Evolutionary conservation across 2,329 filamentous ascomycete genomes (phyloP), one percentile per base, ranked within the genome.

Genomic region (Salinomyces thailandicus): DNA sequence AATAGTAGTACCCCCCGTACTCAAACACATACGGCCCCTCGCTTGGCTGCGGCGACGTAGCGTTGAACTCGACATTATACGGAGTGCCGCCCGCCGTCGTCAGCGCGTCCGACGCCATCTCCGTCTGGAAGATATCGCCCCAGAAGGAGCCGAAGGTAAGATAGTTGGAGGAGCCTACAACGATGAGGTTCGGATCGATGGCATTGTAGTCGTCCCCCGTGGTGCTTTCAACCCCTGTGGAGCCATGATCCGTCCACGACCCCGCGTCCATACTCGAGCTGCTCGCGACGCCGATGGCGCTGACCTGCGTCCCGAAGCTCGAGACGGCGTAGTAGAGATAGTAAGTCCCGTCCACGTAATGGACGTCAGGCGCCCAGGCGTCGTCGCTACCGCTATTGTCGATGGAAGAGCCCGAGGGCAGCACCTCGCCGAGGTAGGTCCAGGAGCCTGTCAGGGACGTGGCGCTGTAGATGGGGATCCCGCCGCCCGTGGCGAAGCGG

Each of bases 131-230:
- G 40, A 83, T 66, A 50, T 77, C 71, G 5, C 61, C 56, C 77
- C 77, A 85, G 66, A 81, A 84, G 9, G 74, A 79, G 16, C 79
- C 79, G 44, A 81, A 84, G 41, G 66, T 73, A 52, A 75, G 60
- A 36, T 68, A 63, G 37, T 68, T 69, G 12, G 63, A 62, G 34
- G 67, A 53, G 2, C 55, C 58, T 17, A 55, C 59, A 34, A 48
- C 49, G 44, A 72, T 61, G 13, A 67, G 49, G 26, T 62, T 59
- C n/a, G 55, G 50, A 35, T 68, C 81, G 48, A 85, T 69, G 31
- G 64, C 64, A 42, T 69, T 68, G 54, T 64, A 68, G 18, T 50
- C 40, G 31, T 61, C 60, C n/a, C 59, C 58, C 2, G 51, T 38
- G 18, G 37, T 48, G 2, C 62, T 64, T 5, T 47, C 27, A 40